These are phyloP conservation scores for Podaxis carcinomalis DNA, from an alignment of 768 basidiomycete species.

Conservation along the genomic window DNA sequence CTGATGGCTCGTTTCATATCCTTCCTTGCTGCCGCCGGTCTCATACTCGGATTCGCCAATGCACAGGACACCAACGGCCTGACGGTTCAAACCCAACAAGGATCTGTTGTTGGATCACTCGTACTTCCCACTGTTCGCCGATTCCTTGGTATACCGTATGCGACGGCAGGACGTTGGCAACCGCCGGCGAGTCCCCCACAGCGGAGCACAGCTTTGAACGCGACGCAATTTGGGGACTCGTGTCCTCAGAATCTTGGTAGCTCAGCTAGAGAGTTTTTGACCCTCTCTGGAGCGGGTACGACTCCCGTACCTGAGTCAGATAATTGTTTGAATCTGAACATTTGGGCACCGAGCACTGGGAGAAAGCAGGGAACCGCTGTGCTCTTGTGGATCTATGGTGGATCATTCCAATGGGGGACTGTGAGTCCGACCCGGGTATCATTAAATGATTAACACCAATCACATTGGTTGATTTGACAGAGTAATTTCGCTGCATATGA, in stretches of 20 bases:
- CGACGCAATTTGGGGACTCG: slow-evolving; percentile 25
- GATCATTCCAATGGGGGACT: slow-evolving; percentile 31
- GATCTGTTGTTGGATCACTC: slow-evolving; percentile 25
- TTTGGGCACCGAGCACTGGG: slow-evolving; percentile 30
- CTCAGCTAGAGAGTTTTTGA: slow-evolving; percentile 20
- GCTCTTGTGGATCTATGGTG: slow-evolving; percentile 34
- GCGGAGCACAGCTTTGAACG: slow-evolving; percentile 17
- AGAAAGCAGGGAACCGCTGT: slow-evolving; percentile 32
- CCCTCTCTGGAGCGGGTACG: slow-evolving; percentile 20
- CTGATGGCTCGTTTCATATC: background rate
- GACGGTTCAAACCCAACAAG: slow-evolving; percentile 27
- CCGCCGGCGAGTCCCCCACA: slow-evolving; percentile 22
- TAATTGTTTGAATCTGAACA: slow-evolving; percentile 31
- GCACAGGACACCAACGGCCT: slow-evolving; percentile 15
- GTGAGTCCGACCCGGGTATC: slow-evolving; percentile 17
- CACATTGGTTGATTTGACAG: slow-evolving; percentile 14
- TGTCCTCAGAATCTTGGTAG: slow-evolving; percentile 24
- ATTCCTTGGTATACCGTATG: slow-evolving; percentile 32
- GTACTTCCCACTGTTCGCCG: slow-evolving; percentile 25
- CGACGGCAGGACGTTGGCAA: slow-evolving; percentile 28
- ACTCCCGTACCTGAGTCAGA: slow-evolving; percentile 29
- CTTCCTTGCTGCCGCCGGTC: background rate
- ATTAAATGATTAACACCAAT: background rate
- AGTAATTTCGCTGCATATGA: slow-evolving; percentile 24
- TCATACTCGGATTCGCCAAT: background rate